Base-by-base conservation (phyloP, 805 yeast genomes). In the Debaryomyces castellii region DNA sequence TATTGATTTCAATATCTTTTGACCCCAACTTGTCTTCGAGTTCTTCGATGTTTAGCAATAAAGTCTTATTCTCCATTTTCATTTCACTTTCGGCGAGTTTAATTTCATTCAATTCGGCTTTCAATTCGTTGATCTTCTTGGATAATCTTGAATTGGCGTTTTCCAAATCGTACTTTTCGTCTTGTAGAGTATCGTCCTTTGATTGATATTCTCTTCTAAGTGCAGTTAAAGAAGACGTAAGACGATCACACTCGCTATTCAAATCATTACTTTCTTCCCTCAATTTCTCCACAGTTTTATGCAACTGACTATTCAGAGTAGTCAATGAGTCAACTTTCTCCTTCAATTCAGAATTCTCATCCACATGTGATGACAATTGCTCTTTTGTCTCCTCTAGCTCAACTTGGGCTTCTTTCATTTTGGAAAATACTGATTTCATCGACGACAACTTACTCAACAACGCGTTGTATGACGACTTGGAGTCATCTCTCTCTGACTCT, bases 341-440 rank as follows among this genome's bases (percentile, higher is more conserved):
- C 7, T 36, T 38, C 21, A 50, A 34, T 12, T 42, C 45, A 11
- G 41, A 18, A 43, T 74, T 64, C 46, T 62, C 59, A 10, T 43
- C 49, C 1, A 46, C 41, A 48, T 63, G 45, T 23, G 40, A 35
- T 10, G 65, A 74, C 18, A 77, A 61, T 39, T 67, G 70, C 14
- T 73, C 78, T 51, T 79, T 78, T 1, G 78, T 72, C 4, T 66
- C 69, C 35, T 78, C 88, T 16, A 87, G 67, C 52, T 85, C 87
- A 2, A 62, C 66, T 57, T 86, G 85, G 0, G 89, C 70, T 46
- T 80, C 85, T 57, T 86, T 84, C 88, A 86, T 85, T 51, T 87
- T 86, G 43, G 63, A 66, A 62, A 87, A 87, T 2, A 87, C 77
- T 0, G 83, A 69, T 52, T 85, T 87, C 92, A 87, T 86, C 2